These are phyloP conservation scores for Pichia sp. DNA, from an alignment of 1,139 yeast species.

Conservation along the genomic window DNA sequence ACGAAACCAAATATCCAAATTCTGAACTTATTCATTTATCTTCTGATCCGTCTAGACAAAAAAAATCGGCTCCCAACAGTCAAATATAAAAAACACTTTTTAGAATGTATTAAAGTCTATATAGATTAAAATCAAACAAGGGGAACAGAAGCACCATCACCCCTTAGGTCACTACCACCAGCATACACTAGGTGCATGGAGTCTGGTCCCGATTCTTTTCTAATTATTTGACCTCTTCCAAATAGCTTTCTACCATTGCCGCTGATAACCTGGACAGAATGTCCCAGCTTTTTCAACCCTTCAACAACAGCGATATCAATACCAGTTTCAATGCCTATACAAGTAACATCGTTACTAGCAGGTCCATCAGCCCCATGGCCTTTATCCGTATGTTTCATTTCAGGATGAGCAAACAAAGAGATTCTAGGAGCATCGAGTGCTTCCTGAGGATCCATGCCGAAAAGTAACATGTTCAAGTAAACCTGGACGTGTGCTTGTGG, in stretches of 20 bases:
- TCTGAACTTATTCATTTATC: too few relatives aligned
- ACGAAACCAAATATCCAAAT: too few relatives aligned
- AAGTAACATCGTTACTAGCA: conserved; percentile 52
- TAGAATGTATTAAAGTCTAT: too few relatives aligned
- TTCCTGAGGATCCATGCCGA: conserved; percentile 66
- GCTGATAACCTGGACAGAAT: conserved; percentile 43
- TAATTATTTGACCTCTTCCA: conserved; percentile 76
- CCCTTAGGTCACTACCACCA: conserved; percentile 76
- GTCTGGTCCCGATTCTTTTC: conserved; percentile 34
- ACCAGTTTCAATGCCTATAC: conserved; percentile 67
- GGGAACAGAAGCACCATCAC: conserved; percentile 77
- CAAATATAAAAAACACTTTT: too few relatives aligned
- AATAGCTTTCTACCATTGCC: conserved; percentile 47
- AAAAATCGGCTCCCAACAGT: too few relatives aligned
- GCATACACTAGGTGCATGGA: conserved; percentile 44
- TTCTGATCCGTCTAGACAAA: too few relatives aligned
- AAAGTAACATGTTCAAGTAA: conserved; percentile 58
- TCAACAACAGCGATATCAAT: conserved; percentile 41
- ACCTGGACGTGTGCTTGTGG: conserved; percentile 86
- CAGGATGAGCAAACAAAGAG: conserved; percentile 52
- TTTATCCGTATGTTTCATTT: conserved; percentile 39
- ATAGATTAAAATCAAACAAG: neutral
- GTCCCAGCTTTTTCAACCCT: conserved; percentile 52
- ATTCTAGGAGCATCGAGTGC: conserved; percentile 75
- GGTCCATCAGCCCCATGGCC: conserved; percentile 71